Evolutionary conservation across 768 basidiomycete genomes (phyloP), one percentile per base, ranked within the genome.

Genomic region (Tulasnella sp.): DNA sequence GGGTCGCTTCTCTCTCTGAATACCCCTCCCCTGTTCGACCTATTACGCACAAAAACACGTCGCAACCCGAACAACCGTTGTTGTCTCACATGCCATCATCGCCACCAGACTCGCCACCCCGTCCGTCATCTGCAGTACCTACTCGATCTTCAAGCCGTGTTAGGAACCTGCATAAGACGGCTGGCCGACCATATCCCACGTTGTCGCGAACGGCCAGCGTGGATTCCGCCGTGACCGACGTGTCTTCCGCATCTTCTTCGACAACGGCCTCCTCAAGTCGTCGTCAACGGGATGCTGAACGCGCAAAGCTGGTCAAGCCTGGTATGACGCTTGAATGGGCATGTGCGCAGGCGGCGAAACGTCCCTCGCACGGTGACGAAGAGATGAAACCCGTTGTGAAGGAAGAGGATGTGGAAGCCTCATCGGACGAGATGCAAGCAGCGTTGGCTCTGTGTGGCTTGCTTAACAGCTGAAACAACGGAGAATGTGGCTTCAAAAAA

Each of bases 31-130:
- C 74, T 19, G 74, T 34, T 29, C 25, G 74, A 34, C 52, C 37
- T 11, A 49, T 75, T 25, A 38, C 34, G 34, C 36, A 34, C 29
- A 75, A 75, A 42, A 69, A 29, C 45, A 31, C 49, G 64, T 49
- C 29, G 25, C 40, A 74, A 74, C 40, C 40, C 34, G 29, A 73
- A 73, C n/a, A 72, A 49, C 72, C 72, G 29, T 22, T 75, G 67
- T 75, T 54, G 74, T 69, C 67, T n/a, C 74, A 75, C 67, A 75
- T 75, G 74, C 74, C 74, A 19, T 75, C 74, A 40, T 75, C 74
- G 37, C 74, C 74, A 69, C 74, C 58, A 6, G 38, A 31, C 29
- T 75, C 74, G 22, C 74, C 74, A 36, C 74, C 64, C 15, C 72
- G 42, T n/a, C 49, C 5, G 22, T 22, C 49, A 19, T 1, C 49